Evolutionary conservation across 305 asterid species (phyloP).

Genomic region (Andrographis paniculata): DNA sequence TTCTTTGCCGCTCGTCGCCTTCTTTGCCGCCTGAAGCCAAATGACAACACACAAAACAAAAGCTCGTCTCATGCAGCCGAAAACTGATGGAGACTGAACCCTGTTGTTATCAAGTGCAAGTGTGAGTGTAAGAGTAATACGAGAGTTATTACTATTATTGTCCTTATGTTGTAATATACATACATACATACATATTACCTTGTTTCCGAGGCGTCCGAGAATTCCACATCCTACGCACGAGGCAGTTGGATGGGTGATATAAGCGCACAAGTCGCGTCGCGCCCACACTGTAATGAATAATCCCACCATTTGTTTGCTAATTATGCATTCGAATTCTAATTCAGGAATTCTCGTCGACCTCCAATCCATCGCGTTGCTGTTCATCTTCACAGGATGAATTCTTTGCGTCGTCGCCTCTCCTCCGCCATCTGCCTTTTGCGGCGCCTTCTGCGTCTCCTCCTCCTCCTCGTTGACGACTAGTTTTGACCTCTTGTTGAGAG

Average conservation of each 20-base stretch:
- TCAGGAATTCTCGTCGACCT: conserved; percentile 25
- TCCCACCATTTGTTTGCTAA: conserved; percentile 62
- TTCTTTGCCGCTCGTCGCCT: conserved; percentile 52
- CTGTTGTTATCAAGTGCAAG: no score
- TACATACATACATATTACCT: conserved; percentile 27
- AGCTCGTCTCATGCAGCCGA: conserved; percentile 44
- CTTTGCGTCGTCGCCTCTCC: conserved; percentile 43
- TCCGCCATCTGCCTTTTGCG: conserved; percentile 32
- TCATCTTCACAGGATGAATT: conserved; percentile 29
- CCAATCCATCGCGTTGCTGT: no score
- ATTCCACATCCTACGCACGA: conserved; percentile 59
- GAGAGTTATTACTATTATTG: conserved; percentile 2
- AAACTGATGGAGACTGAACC: conserved; percentile 62
- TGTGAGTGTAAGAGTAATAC: not conserved
- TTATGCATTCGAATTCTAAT: conserved; percentile 37
- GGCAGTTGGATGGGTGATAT: conserved; percentile 34
- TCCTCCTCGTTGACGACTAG: conserved; percentile 15
- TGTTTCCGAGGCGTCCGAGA: conserved; percentile 58
- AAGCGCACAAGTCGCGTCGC: conserved; percentile 27
- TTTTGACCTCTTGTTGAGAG: conserved; percentile 37
- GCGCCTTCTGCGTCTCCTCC: no score
- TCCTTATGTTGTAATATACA: not conserved
- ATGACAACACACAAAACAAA: conserved; percentile 62
- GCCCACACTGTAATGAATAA: conserved; percentile 53
- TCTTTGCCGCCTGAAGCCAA: conserved; percentile 65